phyloP scores from a whole-genome alignment of 768 basidiomycete species.

The Candolleomyces efflorescens region DNA sequence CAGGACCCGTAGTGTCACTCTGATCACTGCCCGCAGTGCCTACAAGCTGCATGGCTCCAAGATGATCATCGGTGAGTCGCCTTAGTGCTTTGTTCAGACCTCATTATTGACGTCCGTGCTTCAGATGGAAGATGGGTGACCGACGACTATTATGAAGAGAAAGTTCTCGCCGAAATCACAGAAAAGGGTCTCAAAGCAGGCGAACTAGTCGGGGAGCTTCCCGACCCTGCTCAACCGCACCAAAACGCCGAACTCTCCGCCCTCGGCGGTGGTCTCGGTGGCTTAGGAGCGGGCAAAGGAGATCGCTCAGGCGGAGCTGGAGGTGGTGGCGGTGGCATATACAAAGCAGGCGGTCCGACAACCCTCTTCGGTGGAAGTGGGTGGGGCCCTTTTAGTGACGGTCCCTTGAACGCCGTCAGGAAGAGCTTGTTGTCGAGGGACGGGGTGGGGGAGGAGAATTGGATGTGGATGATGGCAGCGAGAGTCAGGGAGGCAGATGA shows the following conservation, averaged over 20 bases:
- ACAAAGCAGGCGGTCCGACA: constrained; percentile 88
- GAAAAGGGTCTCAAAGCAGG: constrained; percentile 81
- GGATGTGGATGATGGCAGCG: constrained; percentile 81
- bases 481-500: constrained; percentile 59
- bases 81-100: too few species aligned
- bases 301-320: constrained; percentile 40
- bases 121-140: constrained; percentile 88
- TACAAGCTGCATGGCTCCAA: constrained; percentile 94
- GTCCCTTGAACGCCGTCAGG: constrained; percentile 78
- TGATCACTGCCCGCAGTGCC: constrained; percentile 88
- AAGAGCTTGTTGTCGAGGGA: constrained; percentile 76
- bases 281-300: constrained; percentile 28
- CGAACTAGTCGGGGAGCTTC: constrained; percentile 78
- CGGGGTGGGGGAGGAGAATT: constrained; percentile 84
- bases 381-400: constrained; percentile 85
- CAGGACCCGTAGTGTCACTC: constrained; percentile 87
- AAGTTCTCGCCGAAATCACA: constrained; percentile 68
- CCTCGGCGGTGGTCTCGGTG: constrained; percentile 34
- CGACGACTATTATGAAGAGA: constrained; percentile 96
- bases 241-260: constrained; percentile 41
- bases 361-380: constrained; percentile 86
- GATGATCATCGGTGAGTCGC: constrained; percentile 75
- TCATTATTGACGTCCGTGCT: background rate
- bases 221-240: constrained; percentile 61
- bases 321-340: too few species aligned